phyloP scores from a whole-genome alignment of 2,329 filamentous ascomycete species.

The Dothistroma pini region DNA sequence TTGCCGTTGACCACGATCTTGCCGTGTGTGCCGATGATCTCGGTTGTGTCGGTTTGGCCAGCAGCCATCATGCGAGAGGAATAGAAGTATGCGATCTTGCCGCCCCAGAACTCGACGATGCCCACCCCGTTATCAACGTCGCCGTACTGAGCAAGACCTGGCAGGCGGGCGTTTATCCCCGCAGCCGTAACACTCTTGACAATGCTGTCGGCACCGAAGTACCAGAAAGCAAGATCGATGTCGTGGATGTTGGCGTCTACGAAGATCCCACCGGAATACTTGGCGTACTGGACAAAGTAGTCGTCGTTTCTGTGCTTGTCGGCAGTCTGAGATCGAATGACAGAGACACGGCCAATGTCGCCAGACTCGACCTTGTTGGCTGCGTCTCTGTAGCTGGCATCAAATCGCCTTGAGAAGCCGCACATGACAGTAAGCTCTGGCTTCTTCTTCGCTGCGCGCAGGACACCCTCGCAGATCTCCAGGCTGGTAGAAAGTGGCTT shows the following conservation, averaged over 20 bases:
- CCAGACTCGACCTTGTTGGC: slow-evolving; percentile 51
- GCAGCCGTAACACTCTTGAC: slow-evolving; percentile 56
- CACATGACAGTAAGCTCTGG: slow-evolving; percentile 64
- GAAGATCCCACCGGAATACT: slow-evolving; percentile 65
- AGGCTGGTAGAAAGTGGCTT: slow-evolving; percentile 58
- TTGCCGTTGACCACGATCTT: slow-evolving; percentile 61
- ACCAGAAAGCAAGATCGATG: slow-evolving; percentile 64
- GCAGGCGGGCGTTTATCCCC: slow-evolving; percentile 58
- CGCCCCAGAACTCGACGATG: slow-evolving; percentile 62
- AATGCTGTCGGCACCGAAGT: slow-evolving; percentile 53
- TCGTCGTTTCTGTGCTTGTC: slow-evolving; percentile 63
- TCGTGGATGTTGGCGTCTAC: slow-evolving; percentile 70
- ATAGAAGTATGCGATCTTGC: slow-evolving; percentile 63
- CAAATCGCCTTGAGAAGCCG: slow-evolving; percentile 64
- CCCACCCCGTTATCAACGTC: slow-evolving; percentile 63
- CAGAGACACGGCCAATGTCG: slow-evolving; percentile 56
- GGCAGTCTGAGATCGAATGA: slow-evolving; percentile 64
- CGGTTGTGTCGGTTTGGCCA: slow-evolving; percentile 64
- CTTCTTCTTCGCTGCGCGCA: slow-evolving; percentile 53
- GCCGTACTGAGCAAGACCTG: slow-evolving; percentile 54
- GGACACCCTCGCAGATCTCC: slow-evolving; percentile 57
- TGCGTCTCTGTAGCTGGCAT: slow-evolving; percentile 61
- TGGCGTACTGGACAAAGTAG: slow-evolving; percentile 66
- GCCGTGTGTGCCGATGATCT: slow-evolving; percentile 64
- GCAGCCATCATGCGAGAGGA: slow-evolving; percentile 63